These are phyloP conservation scores for Rhodosporidiobolus sp. DNA, from an alignment of 768 basidiomycete genomes.

Conservation along the genomic window DNA sequence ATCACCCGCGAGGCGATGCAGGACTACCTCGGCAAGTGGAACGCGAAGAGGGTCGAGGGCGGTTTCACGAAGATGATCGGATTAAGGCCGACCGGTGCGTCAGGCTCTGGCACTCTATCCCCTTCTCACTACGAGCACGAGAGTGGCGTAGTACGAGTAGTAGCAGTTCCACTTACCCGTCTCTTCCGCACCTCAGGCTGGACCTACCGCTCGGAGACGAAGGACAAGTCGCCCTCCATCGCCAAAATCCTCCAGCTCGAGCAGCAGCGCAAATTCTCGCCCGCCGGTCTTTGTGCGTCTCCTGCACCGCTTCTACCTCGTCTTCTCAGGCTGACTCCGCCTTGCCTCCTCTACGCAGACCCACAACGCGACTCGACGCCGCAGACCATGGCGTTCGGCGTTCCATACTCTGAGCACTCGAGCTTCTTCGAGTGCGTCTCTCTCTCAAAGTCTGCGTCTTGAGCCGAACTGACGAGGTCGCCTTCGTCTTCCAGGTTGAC, in stretches of 20 bases:
- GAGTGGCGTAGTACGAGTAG: too few relatives aligned
- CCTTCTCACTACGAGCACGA: conserved; percentile 47
- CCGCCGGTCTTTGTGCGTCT: conserved; percentile 48
- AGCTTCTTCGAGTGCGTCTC: conserved; percentile 71
- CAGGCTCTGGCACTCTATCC: conserved; percentile 43
- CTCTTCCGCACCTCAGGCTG: conserved; percentile 49
- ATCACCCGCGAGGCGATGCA: conserved; percentile 75
- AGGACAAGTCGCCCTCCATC: conserved; percentile 61
- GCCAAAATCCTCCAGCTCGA: conserved; percentile 65
- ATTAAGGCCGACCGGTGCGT: conserved; percentile 78
- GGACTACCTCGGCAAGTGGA: conserved; percentile 63
- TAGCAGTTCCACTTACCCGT: too few relatives aligned
- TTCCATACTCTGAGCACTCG: conserved; percentile 86
- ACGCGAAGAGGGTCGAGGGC: conserved; percentile 10
- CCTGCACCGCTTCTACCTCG: conserved; percentile 55
- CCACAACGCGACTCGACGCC: conserved; percentile 66
- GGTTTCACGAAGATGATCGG: conserved; percentile 57
- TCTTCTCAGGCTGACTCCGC: too few relatives aligned
- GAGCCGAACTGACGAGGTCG: neutral
- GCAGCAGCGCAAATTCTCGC: conserved; percentile 66
- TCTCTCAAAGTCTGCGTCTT: neutral
- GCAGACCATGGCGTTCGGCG: conserved; percentile 52
- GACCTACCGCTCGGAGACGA: conserved; percentile 37
- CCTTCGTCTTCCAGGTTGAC: conserved; percentile 53
- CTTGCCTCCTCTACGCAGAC: conserved; percentile 45